Percentiles rank a stretch among this genome's conserved stretches.
phyloP scores from a whole-genome alignment of 345 rosid genomes.

The Pistacia integerrima region DNA sequence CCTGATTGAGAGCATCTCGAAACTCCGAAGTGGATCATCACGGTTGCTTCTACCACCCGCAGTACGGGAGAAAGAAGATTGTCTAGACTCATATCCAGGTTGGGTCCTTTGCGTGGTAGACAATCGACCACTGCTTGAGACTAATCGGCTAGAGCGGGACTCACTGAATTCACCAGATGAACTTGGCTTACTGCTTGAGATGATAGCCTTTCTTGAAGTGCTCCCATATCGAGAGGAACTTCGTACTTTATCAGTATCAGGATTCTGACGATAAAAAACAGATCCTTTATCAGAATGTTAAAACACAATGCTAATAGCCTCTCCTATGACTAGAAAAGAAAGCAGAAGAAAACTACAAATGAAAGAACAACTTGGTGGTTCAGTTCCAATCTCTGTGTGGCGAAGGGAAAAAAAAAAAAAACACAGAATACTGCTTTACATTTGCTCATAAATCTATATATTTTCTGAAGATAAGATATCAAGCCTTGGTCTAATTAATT shows the following conservation, averaged over 20 bases:
- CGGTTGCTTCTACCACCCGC: slow-evolving; percentile 45
- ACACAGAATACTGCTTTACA: no score
- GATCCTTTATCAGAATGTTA: slow-evolving; percentile 1
- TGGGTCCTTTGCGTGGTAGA: slow-evolving; percentile 64
- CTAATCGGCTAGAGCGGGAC: slow-evolving; percentile 54
- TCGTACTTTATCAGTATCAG: slow-evolving; percentile 50
- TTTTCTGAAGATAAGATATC: background rate
- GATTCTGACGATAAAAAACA: slow-evolving; percentile 43
- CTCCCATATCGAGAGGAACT: slow-evolving; percentile 67
- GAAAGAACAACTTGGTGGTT: background rate
- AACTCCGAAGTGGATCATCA: slow-evolving; percentile 60
- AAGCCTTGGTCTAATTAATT: background rate
- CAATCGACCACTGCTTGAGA: slow-evolving; percentile 59
- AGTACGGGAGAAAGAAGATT: slow-evolving; percentile 50
- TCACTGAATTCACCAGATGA: slow-evolving; percentile 73
- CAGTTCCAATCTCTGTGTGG: background rate
- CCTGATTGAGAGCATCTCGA: slow-evolving; percentile 67
- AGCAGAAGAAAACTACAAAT: background rate
- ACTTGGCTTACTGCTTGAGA: slow-evolving; percentile 67
- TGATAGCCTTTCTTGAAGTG: slow-evolving; percentile 62
- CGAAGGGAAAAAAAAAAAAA: no score
- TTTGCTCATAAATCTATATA: background rate
- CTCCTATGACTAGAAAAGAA: background rate
- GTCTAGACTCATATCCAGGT: slow-evolving; percentile 53
- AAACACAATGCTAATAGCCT: background rate